Evolutionary conservation across 2,329 filamentous ascomycete species (phyloP), one percentile per base, ranked within the genome.

Genomic region (Neofusicoccum sp.): DNA sequence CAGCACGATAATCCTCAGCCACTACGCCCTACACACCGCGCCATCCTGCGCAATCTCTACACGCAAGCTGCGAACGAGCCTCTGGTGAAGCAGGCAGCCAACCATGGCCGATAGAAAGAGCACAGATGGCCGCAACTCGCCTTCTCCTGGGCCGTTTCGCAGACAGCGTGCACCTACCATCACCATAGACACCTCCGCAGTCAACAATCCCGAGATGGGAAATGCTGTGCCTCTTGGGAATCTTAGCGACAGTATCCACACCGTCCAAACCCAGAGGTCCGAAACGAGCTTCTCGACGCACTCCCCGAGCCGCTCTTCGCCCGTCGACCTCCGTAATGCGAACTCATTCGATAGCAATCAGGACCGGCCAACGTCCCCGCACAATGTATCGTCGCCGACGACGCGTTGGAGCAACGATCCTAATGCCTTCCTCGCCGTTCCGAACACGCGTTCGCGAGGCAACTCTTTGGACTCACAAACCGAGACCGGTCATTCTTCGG

Each of bases 311-410:
- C 45, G 47, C 16, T 51, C 58, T 16, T 60, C 58, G 28, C 58
- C 58, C 48, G 48, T 53, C 31, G 48, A 60, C 40, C 70, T 82
- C 47, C 80, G 81, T 63, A 78, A 78, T 16, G 78, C 82, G n/a
- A 79, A 80, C 38, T 86, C 86, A 1, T 87, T 89, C 66, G 88
- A 90, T 40, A 84, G 79, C 72, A 82, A 78, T 65, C 86, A 88
- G 63, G 86, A 84, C 67, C 78, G 85, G 66, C 86, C 86, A 9
- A 86, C 82, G 2, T 89, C 86, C 41, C 85, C 86, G 5, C 86
- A 89, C 70, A 88, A 89, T 74, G 75, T 89, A 41, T 88, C 85
- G 0, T 88, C 86, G 9, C 86, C 86, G 2, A 80, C 81, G 9
- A 74, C 79, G 20, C 82, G 80, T 65, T 60, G 47, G 58, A 78